phyloP scores from a whole-genome alignment of 805 yeast genomes.

The Millerozyma miso region DNA sequence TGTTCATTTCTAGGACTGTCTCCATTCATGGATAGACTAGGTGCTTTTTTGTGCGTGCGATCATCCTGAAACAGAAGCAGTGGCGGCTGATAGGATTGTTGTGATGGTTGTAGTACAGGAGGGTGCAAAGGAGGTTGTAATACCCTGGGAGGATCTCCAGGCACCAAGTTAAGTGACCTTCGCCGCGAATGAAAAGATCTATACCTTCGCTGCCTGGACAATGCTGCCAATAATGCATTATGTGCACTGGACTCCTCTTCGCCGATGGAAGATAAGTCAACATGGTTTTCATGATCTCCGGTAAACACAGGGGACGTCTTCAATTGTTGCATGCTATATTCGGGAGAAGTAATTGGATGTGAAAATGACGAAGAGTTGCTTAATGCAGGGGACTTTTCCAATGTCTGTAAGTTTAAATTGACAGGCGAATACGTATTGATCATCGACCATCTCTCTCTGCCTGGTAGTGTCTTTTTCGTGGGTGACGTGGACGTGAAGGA shows the following conservation, averaged over 20 bases:
- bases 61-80: not conserved
- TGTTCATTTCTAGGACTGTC: conserved; percentile 35
- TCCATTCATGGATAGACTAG: not conserved
- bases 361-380: conserved; percentile 6
- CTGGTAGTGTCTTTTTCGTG: conserved; percentile 17
- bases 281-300: conserved; percentile 4
- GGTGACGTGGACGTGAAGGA: conserved; percentile 23
- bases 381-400: conserved; percentile 30
- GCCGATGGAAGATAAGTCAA: conserved; percentile 23
- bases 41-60: conserved; percentile 9
- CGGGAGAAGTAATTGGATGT: conserved; percentile 1
- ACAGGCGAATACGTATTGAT: conserved; percentile 22
- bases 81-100: not conserved
- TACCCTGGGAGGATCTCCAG: not conserved
- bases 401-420: conserved; percentile 34
- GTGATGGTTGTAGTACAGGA: not conserved
- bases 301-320: conserved; percentile 8
- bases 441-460: conserved; percentile 14
- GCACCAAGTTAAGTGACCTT: not conserved
- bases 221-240: conserved; percentile 39
- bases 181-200: conserved; percentile 15
- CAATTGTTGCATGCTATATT: conserved; percentile 4
- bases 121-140: conserved; percentile 1
- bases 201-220: conserved; percentile 27
- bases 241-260: conserved; percentile 44